phyloP scores from a whole-genome alignment of 2,329 filamentous ascomycete species.

The Paecilomyces sp. region DNA sequence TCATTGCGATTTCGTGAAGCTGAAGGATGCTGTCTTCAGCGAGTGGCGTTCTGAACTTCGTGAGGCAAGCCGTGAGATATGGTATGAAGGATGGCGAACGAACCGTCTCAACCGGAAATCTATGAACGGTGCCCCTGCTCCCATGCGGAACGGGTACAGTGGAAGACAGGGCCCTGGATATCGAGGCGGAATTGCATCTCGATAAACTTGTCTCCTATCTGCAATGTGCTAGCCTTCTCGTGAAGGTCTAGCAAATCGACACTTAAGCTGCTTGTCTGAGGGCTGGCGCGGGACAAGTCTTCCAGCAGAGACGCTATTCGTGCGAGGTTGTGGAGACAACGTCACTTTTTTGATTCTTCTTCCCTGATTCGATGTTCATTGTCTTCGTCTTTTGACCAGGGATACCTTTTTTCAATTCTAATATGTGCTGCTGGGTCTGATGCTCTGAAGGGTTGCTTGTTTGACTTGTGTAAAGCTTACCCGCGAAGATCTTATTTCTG shows the following conservation, averaged over 20 bases:
- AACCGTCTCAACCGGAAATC: constrained; percentile 33
- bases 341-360: background rate
- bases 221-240: background rate
- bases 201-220: constrained; percentile 1
- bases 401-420: background rate
- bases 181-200: constrained; percentile 4
- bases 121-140: constrained; percentile 5
- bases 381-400: background rate
- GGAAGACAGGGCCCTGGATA: constrained; percentile 22
- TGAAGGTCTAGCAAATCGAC: background rate
- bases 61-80: constrained; percentile 81
- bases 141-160: constrained; percentile 15
- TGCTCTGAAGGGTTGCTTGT: background rate
- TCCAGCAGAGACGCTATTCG: background rate
- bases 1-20: constrained; percentile 87
- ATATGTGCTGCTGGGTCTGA: background rate
- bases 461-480: background rate
- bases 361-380: background rate
- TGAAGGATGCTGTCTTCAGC: constrained; percentile 86
- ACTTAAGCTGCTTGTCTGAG: background rate
- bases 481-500: background rate
- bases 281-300: background rate
- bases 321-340: background rate
- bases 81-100: constrained; percentile 94
- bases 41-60: constrained; percentile 91